Base-by-base conservation (phyloP, 306 rosid species). In the Dryas alaskensis region DNA sequence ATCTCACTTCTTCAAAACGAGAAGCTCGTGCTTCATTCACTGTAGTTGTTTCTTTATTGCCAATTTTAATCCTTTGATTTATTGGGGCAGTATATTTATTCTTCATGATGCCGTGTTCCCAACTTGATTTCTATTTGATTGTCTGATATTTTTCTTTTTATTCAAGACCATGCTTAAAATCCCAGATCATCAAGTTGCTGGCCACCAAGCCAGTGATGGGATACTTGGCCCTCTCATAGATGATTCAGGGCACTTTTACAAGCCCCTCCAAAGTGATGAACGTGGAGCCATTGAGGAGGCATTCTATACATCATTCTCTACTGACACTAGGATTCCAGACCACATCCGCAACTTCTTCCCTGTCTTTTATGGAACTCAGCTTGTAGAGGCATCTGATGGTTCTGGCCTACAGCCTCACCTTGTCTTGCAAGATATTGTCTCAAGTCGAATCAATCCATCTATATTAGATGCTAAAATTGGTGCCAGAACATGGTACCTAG, bases 161-260 rank as follows among this genome's bases (percentile, higher is more conserved):
- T 74, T 75, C 43, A 43, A 73, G 78, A 82, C 73, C 53, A 84
- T 94, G 97, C 47, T 84, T 25, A 94, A 82, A 85, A 76, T 83
- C 49, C 97, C 97, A 0, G 92, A 88, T 46, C 94, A 94, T 84
- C 97, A 94, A 78, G 98, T 91, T 55, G 98, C 92, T 7, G 98
- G 97, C 7, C 98, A 94, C 79, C 59, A 31, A 63, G 92, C 94
- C 4, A 2, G 52, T 68, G 45, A 65, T 48, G 98, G 97, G n/a
- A 2, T 10, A 5, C 65, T 91, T 6, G 97, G 98, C 60, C 97
- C 98, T 19, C 89, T 89, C 0, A 4, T 89, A 0, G 97, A 94
- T 72, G 91, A 81, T 76, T 81, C 88, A 1, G 97, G 98, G 50
- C 73, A 48, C 48, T 94, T 89, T 87, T 94, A 84, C 82, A 94